Percentiles rank a stretch among this genome's conserved stretches.
phyloP scores from a whole-genome alignment of 1,284 basidiomycete genomes.

The Paramarasmius palmivorus region DNA sequence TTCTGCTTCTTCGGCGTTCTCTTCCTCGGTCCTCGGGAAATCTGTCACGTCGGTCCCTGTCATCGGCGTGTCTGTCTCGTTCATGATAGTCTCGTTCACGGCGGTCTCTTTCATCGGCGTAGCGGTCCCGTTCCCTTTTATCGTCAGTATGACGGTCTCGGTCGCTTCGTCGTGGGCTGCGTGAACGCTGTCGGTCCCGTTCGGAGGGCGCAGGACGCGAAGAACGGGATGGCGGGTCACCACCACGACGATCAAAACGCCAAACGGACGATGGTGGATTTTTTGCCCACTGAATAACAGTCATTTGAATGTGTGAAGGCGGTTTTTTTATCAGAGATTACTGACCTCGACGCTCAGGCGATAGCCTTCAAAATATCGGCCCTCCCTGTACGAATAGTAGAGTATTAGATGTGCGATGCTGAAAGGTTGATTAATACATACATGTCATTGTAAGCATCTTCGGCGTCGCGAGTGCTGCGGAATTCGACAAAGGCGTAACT shows the following conservation, averaged over 20 bases:
- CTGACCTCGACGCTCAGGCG: slow-evolving; percentile 80
- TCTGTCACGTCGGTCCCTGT: not conserved
- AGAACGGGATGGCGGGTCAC: slow-evolving; percentile 48
- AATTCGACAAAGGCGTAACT: slow-evolving; percentile 95
- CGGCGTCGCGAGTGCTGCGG: slow-evolving; percentile 79
- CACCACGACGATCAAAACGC: slow-evolving; percentile 71
- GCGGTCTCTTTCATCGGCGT: slow-evolving; percentile 27
- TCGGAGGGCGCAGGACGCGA: slow-evolving; percentile 46
- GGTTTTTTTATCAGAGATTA: slow-evolving; percentile 1
- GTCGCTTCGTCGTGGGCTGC: slow-evolving; percentile 31
- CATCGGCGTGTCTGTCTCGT: slow-evolving; percentile 21
- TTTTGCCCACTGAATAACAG: slow-evolving; percentile 76
- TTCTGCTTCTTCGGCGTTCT: too few species aligned
- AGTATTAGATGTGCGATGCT: too few species aligned
- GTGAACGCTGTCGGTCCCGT: slow-evolving; percentile 43
- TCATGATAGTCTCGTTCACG: slow-evolving; percentile 21
- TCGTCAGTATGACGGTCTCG: slow-evolving; percentile 29
- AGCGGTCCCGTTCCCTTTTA: slow-evolving; percentile 25
- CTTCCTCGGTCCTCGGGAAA: too few species aligned
- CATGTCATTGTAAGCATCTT: slow-evolving; percentile 92
- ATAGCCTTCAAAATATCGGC: slow-evolving; percentile 78
- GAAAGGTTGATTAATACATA: too few species aligned
- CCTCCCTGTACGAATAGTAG: slow-evolving; percentile 60
- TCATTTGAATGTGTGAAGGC: not conserved
- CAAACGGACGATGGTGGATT: slow-evolving; percentile 86